These are phyloP conservation scores for Lipomyces yamadae DNA, from an alignment of 805 yeast genomes.

Conservation along the genomic window DNA sequence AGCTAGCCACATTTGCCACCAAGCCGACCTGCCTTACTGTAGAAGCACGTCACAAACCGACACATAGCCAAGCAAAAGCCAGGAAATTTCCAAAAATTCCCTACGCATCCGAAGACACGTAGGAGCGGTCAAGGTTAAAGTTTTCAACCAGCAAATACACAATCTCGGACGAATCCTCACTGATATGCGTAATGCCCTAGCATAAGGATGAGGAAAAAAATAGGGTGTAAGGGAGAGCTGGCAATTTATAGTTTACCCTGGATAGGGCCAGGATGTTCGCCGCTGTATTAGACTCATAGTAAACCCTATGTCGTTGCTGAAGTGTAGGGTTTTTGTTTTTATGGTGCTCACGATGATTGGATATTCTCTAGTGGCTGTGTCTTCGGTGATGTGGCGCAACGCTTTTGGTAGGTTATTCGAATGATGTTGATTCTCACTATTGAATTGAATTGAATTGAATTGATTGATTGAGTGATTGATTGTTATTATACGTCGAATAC, in stretches of 20 bases:
- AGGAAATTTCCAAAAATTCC: slow-evolving; percentile 47
- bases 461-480: too few species aligned
- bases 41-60: slow-evolving; percentile 54
- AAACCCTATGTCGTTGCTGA: not conserved
- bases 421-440: too few species aligned
- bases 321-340: not conserved
- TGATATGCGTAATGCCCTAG: slow-evolving; percentile 99
- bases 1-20: not conserved
- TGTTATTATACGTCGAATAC: too few species aligned
- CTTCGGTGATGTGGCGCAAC: too few species aligned
- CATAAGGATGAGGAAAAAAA: slow-evolving; percentile 82
- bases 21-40: slow-evolving; percentile 51
- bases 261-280: not conserved
- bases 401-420: too few species aligned
- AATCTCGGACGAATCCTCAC: slow-evolving; percentile 99
- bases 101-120: slow-evolving; percentile 38
- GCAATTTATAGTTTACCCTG: slow-evolving; percentile 13
- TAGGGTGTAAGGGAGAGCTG: slow-evolving; percentile 29
- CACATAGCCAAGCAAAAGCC: slow-evolving; percentile 19
- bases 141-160: slow-evolving; percentile 99
- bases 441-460: too few species aligned
- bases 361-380: not conserved
- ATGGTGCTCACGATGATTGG: not conserved
- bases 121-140: slow-evolving; percentile 88
- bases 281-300: not conserved